Evolutionary conservation across 2,329 filamentous ascomycete species (phyloP), one percentile per base, ranked within the genome.

Genomic region (Fusarium continuum): DNA sequence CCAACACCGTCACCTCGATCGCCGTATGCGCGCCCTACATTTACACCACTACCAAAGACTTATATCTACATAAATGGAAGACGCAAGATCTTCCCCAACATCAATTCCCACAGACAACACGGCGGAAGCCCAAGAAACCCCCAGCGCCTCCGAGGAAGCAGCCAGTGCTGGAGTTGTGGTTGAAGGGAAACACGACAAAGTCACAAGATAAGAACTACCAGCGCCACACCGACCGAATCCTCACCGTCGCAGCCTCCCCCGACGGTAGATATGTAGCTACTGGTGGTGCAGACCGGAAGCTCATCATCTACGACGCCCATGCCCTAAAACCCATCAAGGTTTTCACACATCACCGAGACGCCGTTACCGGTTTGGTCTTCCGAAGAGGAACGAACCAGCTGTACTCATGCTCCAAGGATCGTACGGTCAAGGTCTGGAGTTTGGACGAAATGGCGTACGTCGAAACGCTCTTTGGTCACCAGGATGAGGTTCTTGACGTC

Each of bases 401-500:
- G 17, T 99, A 96, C 79, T 96, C 92, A 4, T 90, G 91, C 55
- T 95, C 92, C 49, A 91, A 90, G 71, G 95, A 99, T 77, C 87
- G 95, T 35, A 97, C 94, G 4, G 90, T 99, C 73, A 98, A 98
- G 77, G 90, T 96, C 26, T 99, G 94, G 92, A 94, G 90, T 67
- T 81, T 97, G 36, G 91, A 97, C 69, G 93, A 96, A 74, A 83
- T 97, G 61, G 92, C 94, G 39, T 99, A 98, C 72, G 87, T 97
- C 25, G 95, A 99, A 77, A 98, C 94, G 0, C 83, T 99, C 0
- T 98, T 97, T 73, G 95, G 95, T 38, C 95, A 99, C 78, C 94
- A 97, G 74, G 94, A 98, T 74, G 85, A 91, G 64, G 91, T 98
- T 6, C 83, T 94, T 31, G 91, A 93, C 72, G 86, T 99, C 50